These are phyloP conservation scores for Aspergillus brunneoviolaceus DNA, from an alignment of 2,329 filamentous ascomycete genomes.

Conservation along the genomic window DNA sequence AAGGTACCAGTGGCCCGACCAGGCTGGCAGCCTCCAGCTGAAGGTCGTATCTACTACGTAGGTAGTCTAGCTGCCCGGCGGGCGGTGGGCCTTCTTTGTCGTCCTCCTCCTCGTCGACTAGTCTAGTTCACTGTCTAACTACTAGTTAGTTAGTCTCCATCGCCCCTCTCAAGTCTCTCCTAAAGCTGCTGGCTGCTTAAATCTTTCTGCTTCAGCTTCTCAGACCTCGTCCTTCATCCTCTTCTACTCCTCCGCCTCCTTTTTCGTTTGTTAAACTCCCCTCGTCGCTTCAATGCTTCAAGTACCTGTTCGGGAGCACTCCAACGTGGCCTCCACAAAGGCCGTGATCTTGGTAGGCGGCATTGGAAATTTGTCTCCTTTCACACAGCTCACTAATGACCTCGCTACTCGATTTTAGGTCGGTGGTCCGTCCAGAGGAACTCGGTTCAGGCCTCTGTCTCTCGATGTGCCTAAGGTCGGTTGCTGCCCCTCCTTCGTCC, in stretches of 20 bases:
- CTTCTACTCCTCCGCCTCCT: background rate
- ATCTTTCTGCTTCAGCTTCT: background rate
- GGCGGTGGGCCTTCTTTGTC: constrained; percentile 1
- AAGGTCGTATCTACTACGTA: too few relatives aligned
- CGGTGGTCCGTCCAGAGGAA: constrained; percentile 91
- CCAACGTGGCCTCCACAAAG: constrained; percentile 68
- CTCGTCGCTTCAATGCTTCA: constrained; percentile 42
- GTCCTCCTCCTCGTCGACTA: too few relatives aligned
- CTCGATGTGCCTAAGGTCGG: constrained; percentile 91
- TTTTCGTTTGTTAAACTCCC: background rate
- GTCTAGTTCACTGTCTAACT: too few relatives aligned
- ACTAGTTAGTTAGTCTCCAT: background rate
- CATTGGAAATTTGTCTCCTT: background rate
- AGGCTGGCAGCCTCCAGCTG: too few relatives aligned
- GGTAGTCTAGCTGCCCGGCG: background rate
- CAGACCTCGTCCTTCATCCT: background rate
- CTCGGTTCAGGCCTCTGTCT: constrained; percentile 89
- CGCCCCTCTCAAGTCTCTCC: background rate
- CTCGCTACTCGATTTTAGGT: constrained; percentile 60
- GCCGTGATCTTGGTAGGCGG: constrained; percentile 82
- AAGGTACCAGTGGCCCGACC: too few relatives aligned
- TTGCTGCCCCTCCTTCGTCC: constrained; percentile 18
- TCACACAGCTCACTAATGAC: constrained; percentile 13
- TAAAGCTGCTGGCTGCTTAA: background rate
- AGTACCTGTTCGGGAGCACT: constrained; percentile 45